These are phyloP conservation scores for Neopestalotiopsis sp. DNA, from an alignment of 2,329 filamentous ascomycete species.

Conservation along the genomic window DNA sequence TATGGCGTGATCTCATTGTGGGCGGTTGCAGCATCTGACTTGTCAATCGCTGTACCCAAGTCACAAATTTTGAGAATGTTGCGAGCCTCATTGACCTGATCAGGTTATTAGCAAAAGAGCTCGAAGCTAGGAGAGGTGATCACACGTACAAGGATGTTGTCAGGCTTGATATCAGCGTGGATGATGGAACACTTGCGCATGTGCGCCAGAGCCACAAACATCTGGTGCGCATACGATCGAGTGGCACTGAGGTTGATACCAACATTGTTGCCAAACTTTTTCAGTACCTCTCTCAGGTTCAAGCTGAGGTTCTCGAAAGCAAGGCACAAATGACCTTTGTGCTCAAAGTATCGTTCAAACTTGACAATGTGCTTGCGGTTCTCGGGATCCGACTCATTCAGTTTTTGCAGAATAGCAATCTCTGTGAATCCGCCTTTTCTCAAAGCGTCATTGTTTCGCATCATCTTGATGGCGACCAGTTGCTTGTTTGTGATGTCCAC, in stretches of 20 bases:
- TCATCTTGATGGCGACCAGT: constrained; percentile 95
- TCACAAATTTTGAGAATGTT: constrained; percentile 94
- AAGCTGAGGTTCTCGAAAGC: constrained; percentile 94
- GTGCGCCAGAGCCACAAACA: constrained; percentile 86
- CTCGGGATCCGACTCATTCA: constrained; percentile 84
- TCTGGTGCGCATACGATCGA: constrained; percentile 88
- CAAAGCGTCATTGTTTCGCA: constrained; percentile 93
- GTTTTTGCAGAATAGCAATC: constrained; percentile 87
- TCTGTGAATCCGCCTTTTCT: constrained; percentile 92
- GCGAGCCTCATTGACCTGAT: constrained; percentile 75
- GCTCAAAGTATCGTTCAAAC: constrained; percentile 86
- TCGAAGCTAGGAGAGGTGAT: background rate
- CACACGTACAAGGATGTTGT: constrained; percentile 85
- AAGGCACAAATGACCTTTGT: constrained; percentile 94
- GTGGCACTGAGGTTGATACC: constrained; percentile 91
- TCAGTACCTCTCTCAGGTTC: constrained; percentile 91
- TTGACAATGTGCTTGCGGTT: constrained; percentile 92
- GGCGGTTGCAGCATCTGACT: constrained; percentile 73
- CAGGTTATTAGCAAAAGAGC: constrained; percentile 32
- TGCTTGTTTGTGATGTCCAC: constrained; percentile 75
- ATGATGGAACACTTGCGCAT: constrained; percentile 92
- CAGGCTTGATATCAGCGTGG: constrained; percentile 95
- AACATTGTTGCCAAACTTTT: constrained; percentile 93
- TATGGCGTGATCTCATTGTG: constrained; percentile 90
- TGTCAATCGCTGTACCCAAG: constrained; percentile 92